Percentiles rank a stretch among this genome's conserved stretches.
These are phyloP conservation scores for Leucocoprinus sp. DNA, from an alignment of 768 basidiomycete genomes.

Conservation along the genomic window DNA sequence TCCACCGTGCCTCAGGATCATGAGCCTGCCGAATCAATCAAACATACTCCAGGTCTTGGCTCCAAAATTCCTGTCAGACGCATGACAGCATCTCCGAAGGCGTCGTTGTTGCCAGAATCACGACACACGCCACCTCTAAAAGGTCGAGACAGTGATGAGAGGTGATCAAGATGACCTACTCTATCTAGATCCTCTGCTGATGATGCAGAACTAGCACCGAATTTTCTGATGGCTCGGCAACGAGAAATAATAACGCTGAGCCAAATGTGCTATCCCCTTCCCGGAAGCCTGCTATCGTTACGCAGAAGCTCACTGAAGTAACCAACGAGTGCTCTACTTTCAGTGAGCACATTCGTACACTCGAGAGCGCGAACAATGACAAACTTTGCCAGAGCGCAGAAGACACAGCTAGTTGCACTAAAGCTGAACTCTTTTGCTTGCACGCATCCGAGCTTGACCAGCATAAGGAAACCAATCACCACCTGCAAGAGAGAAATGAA, in stretches of 20 bases:
- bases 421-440: not conserved
- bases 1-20: not conserved
- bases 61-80: slow-evolving; percentile 4
- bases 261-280: not conserved
- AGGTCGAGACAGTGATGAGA: not conserved
- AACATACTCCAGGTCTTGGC: not conserved
- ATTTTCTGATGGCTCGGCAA: not conserved
- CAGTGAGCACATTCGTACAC: slow-evolving; percentile 4
- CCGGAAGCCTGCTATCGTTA: not conserved
- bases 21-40: not conserved
- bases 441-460: not conserved
- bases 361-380: slow-evolving; percentile 1
- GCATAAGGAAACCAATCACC: not conserved
- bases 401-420: slow-evolving; percentile 1
- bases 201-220: not conserved
- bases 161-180: not conserved
- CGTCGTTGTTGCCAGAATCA: not conserved
- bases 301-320: not conserved
- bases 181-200: too few relatives aligned
- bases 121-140: not conserved
- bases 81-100: not conserved
- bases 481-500: slow-evolving; percentile 2
- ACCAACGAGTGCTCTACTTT: slow-evolving; percentile 6
- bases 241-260: not conserved
- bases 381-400: slow-evolving; percentile 5